Conservation (phyloP, 306 rosid species). For the Lathyrus aphaca region DNA sequence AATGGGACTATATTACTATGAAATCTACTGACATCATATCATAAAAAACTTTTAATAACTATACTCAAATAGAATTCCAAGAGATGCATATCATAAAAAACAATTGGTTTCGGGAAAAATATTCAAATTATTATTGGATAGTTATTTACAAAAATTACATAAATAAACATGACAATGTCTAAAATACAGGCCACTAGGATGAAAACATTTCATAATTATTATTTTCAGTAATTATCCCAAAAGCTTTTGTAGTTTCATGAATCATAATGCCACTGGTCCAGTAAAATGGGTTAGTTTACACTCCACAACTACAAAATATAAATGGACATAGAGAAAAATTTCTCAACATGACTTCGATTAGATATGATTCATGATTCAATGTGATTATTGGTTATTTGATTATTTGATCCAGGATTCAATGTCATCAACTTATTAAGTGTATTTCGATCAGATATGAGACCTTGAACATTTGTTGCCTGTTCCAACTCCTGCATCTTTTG, state of each 20-base stretch:
- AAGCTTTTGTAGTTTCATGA: conserved; percentile 82
- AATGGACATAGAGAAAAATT: conserved; percentile 10
- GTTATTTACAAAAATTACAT: background rate
- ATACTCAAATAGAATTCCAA: conserved; percentile 5
- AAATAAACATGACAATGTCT: no score
- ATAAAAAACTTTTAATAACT: background rate
- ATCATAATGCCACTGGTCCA: conserved; percentile 77
- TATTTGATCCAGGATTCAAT: conserved; percentile 69
- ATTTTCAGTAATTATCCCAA: conserved; percentile 74
- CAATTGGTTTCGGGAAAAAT: background rate
- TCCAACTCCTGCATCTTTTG: conserved; percentile 97
- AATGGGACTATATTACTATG: no score
- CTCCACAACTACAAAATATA: conserved; percentile 64
- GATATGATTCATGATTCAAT: no score
- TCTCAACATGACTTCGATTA: no score
- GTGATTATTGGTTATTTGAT: conserved; percentile 59
- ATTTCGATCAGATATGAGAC: conserved; percentile 83
- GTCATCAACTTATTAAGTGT: conserved; percentile 79
- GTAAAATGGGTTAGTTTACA: conserved; percentile 62
- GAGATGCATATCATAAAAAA: background rate
- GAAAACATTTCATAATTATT: no score
- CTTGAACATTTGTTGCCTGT: conserved; percentile 81
- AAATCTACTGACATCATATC: no score
- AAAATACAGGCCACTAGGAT: no score
- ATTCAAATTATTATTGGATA: background rate